phyloP scores from a whole-genome alignment of 2,329 filamentous ascomycete genomes.

The Talaromyces verruculosus region DNA sequence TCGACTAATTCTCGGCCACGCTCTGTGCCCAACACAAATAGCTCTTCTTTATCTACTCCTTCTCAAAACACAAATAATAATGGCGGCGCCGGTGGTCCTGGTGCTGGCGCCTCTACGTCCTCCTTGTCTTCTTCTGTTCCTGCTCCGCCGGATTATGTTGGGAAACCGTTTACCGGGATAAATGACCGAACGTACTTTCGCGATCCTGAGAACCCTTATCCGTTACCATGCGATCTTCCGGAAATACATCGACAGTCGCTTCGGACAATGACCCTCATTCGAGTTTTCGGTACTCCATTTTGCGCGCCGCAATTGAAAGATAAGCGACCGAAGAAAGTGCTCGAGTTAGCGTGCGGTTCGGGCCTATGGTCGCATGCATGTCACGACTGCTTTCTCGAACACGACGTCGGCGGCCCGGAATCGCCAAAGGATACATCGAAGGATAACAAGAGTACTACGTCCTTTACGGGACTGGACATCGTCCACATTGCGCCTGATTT shows the following conservation, averaged over 20 bases:
- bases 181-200: constrained; percentile 82
- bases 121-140: constrained; percentile 40
- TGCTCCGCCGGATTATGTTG: constrained; percentile 41
- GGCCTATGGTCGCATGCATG: constrained; percentile 89
- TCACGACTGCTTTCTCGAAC: constrained; percentile 69
- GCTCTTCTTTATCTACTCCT: constrained; percentile 2
- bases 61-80: constrained; percentile 2
- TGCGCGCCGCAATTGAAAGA: constrained; percentile 67
- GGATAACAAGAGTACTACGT: constrained; percentile 51
- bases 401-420: constrained; percentile 53
- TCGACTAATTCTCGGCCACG: constrained; percentile 10
- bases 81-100: constrained; percentile 29
- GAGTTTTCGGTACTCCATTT: constrained; percentile 76
- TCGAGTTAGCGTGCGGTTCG: constrained; percentile 85
- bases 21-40: neutral
- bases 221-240: constrained; percentile 81
- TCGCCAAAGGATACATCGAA: neutral
- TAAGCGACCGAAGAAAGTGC: constrained; percentile 70
- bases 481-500: constrained; percentile 68
- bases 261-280: constrained; percentile 75
- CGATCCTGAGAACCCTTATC: constrained; percentile 71
- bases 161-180: constrained; percentile 65
- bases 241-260: constrained; percentile 87
- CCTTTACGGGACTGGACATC: constrained; percentile 81
- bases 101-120: constrained; percentile 30